Evolutionary conservation across 352 stramenopile genomes (phyloP), one percentile per base, ranked within the genome.

Genomic region (Phytopythium mirpurense): DNA sequence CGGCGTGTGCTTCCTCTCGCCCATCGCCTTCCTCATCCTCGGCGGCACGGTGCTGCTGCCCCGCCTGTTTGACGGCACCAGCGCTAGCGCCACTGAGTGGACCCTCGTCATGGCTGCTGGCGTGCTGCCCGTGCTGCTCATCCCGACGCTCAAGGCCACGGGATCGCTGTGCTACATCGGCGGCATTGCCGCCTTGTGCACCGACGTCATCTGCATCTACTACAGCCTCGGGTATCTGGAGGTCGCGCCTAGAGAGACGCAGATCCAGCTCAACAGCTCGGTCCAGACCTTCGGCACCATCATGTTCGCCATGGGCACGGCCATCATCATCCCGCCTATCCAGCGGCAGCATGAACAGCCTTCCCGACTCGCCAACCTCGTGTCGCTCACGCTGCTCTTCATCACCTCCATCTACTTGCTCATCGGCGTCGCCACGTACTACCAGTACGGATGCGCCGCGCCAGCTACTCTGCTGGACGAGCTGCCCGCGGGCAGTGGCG

Each of bases 371-470:
- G 70, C 66, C 11, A 85, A 86, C 32, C 55, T 87, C 11, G 70
- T 87, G 32, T 85, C 74, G 10, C 64, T 84, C 31, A 88, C 79
- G 14, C 50, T 90, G 27, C 63, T 90, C 24, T 78, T 82, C 55
- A 84, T 88, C 60, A 90, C 72, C 23, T 85, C 67, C 5, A 67
- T 90, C 31, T 88, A 88, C 62, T 67, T 88, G 68, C 56, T 87
- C 29, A 78, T 87, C 46, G 77, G 79, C 2, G 70, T 85, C 42
- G 52, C 70, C 24, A 86, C 77, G 21, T 88, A 88, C 67, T 85
- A 81, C 42, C 77, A 88, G 37, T 88, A 80, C 37, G 79, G 77
- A 5, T 88, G 79, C 62, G 87, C 74, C 0, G 77, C 74, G 2
- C 69, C 72, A n/a, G 57, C 62, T 3, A 90, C 76, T 2, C 36